Evolutionary conservation across 495 filamentous ascomycete genomes (phyloP), one percentile per base, ranked within the genome.

Genomic region (Penicillium paradoxum): DNA sequence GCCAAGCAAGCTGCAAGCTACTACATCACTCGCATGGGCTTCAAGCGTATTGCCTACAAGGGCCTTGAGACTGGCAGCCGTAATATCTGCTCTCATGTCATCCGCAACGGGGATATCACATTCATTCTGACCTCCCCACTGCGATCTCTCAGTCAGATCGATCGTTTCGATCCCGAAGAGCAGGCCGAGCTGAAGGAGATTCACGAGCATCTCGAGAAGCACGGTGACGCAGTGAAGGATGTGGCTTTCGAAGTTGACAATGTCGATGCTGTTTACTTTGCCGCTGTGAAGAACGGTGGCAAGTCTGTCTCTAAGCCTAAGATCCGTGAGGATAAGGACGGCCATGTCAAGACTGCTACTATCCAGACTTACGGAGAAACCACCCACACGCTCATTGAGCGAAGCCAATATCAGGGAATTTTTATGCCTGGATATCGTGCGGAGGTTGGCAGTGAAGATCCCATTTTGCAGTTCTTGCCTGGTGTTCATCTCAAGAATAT

Each of bases 341-440:
- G 82, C 7, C 53, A 76, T 42, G 82, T 95, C 22, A 72, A 77
- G 34, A 79, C 83, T 14, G 91, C 91, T 9, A 85, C 85, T 5
- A 87, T 96, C 49, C 76, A 81, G 64, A 95, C 91, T 3, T 96
- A 95, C 66, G 91, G 91, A 44, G 86, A 96, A 68, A 96, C 91
- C 3, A 93, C 88, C 7, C 91, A 96, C 69, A 95, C 91, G 0
- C 76, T 96, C 14, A 79, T 96, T 59, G 81, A 89, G 47, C 81
- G 87, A 6, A 47, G 56, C 11, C 52, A 64, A 9, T 96, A 95
- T 69, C 66, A 62, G 1, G 90, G 91, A 0, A 65, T 71, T 8
- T 96, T 96, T 71, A 72, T 96, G 25, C 91, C 91, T 0, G 91
- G 91, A 0, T 96, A 85, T 72, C 78, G 81, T 29, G 40, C 71